Base-by-base conservation (phyloP, 331 rosid species). In the Phaseolus coccineus region DNA sequence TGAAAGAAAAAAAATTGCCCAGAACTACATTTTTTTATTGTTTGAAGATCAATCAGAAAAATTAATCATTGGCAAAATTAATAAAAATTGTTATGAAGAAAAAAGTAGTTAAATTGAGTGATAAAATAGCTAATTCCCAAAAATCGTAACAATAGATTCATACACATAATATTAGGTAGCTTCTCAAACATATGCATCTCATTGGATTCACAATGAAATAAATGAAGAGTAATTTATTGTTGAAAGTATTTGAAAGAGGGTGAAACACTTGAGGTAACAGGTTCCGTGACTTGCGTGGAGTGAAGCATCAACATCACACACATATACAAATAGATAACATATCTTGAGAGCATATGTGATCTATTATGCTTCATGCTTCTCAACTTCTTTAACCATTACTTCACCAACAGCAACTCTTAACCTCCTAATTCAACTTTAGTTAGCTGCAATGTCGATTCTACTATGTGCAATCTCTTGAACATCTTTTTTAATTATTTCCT, bases 251-350 rank as follows among this genome's bases (percentile, higher is more conserved):
- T 30, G 46, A 71, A 65, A 77, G 76, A 77, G 56, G 47, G 73
- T 57, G 69, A 81, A 71, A 25, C 80, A 70, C 71, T 80, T 55
- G 27, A 70, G 55, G 24, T 77, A 78, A 79, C 72, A 79, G 65
- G 72, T 59, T 70, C 64, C 77, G 35, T 67, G 51, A 40, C 50
- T 66, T 66, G 8, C 52, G 63, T 71, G 71, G n/a, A 77, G 66
- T 59, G 83, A 72, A 59, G 83, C 77, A 73, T 72, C 72, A 77
- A 57, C 69, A 56, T 55, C 84, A 77, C 67, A 33, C 4, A 33
- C 4, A 33, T 33, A 33, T 4, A 33, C 37, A 33, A 0, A 8
- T 9, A 33, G 69, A 63, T 15, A 59, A 81, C 24, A 81, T 69
- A 58, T 61, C 72, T 56, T 37, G 13, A 51, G 46, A 68, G 57